Evolutionary conservation across 2,329 filamentous ascomycete species (phyloP), one percentile per base, ranked within the genome.

Genomic region (Daldinia eschscholtzii): DNA sequence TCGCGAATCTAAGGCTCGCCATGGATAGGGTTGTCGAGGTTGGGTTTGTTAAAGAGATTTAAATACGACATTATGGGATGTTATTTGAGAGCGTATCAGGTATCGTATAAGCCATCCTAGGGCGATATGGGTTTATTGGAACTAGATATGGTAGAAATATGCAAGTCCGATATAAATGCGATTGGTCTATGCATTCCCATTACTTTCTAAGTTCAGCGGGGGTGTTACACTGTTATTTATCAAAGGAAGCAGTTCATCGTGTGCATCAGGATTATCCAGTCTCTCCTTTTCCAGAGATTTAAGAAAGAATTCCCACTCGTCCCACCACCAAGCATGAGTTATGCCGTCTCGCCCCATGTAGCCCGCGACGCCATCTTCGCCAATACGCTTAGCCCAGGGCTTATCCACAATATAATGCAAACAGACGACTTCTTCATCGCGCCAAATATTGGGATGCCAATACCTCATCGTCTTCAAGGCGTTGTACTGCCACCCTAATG

Each of bases 11-110:
- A 65, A 80, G 85, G 56, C 79, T 91, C 46, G 84, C 86, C 0
- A 84, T 86, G 66, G 89, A 91, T 66, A 83, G 85, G 56, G 76
- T 92, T 55, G 86, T 92, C 18, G 90, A 92, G 79, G 88, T 92
- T 18, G 90, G 90, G 0, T 92, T 91, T 75, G 84, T 91, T 1
- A 91, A 91, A 79, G 88, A 91, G 69, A 88, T 91, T 39, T 39
- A 39, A 13, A 33, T 33, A 33, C n/a, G 35, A 23, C 77, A 71
- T 50, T 15, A 33, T 15, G 28, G 18, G 23, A 33, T 26, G 13
- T n/a, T n/a, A 26, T 15, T 20, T 12, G 33, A 4, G 7, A 23
- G 20, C 20, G 20, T 23, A 23, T 23, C 20, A 23, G 20, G 20
- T 23, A 23, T 23, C 33, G 15, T 35, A 6, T 7, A 35, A 35